Base-by-base conservation (phyloP, 2,329 filamentous ascomycete genomes). In the Fusarium anguioides region DNA sequence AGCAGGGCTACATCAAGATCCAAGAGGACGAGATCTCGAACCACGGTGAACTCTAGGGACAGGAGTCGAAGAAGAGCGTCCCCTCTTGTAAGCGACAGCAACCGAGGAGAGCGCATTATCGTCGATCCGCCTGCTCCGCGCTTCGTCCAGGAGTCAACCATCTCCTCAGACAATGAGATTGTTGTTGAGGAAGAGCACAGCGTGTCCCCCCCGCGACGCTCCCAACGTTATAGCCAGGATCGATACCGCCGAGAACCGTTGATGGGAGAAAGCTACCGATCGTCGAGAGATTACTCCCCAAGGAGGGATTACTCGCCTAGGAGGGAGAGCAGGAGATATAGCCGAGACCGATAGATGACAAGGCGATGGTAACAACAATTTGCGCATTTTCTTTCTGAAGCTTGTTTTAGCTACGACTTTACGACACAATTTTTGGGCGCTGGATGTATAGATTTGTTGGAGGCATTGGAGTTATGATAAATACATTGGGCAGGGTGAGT, bases 161-260 rank as follows among this genome's bases (percentile, higher is more conserved):
- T 57, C 65, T 76, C 45, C 57, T 74, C 48, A 14, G 74, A 78
- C 8, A 78, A 80, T 41, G 81, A 83, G 75, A 75, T 78, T 15
- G 72, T 78, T 2, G 77, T 79, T 17, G 73, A 77, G 40, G 77
- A 79, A 63, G 77, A 79, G 70, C 72, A 76, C 49, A 74, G 67
- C 10, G 67, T 72, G 31, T 68, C 74, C 31, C 61, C 66, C 3
- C 48, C 72, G 31, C 62, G 72, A 60, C 41, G 67, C 23, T 70
- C 71, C 31, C 64, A 70, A 31, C 64, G 70, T 26, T 48, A 61
- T 9, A 72, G 73, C 18, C 68, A 74, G 36, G 68, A 71, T 47
- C 64, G 69, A 9, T 66, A 69, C 10, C 69, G 73, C n/a, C 56
- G 72, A 18, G 73, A 74, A 15, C 66, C 72, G 20, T 52, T 69